Evolutionary conservation across 2,329 filamentous ascomycete species (phyloP), one percentile per base, ranked within the genome.

Genomic region (Exophiala viscosa): DNA sequence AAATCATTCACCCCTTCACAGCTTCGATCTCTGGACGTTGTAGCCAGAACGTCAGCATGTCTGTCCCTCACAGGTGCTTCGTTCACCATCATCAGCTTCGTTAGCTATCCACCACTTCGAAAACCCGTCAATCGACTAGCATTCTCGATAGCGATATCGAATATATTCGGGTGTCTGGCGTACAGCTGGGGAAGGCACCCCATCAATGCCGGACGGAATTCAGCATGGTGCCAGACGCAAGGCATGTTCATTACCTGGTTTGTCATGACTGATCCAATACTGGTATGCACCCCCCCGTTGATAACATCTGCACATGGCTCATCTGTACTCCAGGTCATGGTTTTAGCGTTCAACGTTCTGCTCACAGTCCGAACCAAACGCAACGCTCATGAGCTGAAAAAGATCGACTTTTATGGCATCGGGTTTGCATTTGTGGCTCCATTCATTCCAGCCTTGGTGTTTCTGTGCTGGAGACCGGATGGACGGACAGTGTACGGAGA

Each of bases 91-190:
- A 47, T 57, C 45, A 57, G 55, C 41, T 54, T 51, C 36, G n/a
- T 49, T 31, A 35, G 39, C 10, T 54, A 57, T 43, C 47, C 31
- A 32, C 55, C 55, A 31, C 48, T 54, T 8, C 55, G 48, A 20
- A 54, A 57, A 42, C 50, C 55, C n/a, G 55, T 57, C 33, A 54
- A 57, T 45, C 55, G 55, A 35, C 51, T 57, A n/a, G 51, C 50
- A 17, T 54, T 57, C 36, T 57, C 50, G 18, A 57, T 57, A 28
- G 52, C 55, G 20, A 31, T 57, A 13, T 45, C 55, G 35, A 57
- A 57, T 35, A 34, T 50, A 23, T 47, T 54, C 35, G 55, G 46
- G 18, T 54, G 50, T 39, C 17, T 51, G 20, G 55, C 50, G n/a
- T 57, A 54, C 34, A 50, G 50, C 31, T 57, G 55, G 55, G 55